Evolutionary conservation across 768 basidiomycete genomes (phyloP), one percentile per base, ranked within the genome.

Genomic region (Amanita jacksonii): DNA sequence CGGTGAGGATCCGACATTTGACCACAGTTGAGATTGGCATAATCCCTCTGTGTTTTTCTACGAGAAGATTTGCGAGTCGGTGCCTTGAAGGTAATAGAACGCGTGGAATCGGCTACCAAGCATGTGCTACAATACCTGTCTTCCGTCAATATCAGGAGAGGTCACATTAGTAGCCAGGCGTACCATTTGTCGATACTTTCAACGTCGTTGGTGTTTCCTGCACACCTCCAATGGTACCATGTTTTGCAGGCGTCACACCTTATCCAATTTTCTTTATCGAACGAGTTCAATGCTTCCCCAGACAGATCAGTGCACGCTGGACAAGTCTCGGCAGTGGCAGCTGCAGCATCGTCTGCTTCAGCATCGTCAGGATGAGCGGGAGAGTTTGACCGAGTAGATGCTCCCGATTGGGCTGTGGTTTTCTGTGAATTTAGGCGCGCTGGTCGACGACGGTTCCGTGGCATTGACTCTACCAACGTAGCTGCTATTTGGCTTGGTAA

Each of bases 151-250:
- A 32, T 42, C 18, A 42, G 19, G 19, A n/a, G 8, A 15, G 4
- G n/a, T 8, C 31, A 15, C 6, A 22, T 10, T 8, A 23, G 4
- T 19, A 33, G 4, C 19, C 8, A 15, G 23, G 31, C 77, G 52
- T 54, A 84, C 86, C 83, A 88, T 70, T 84, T 88, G 58, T 86
- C 84, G 46, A 90, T 74, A 10, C 69, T 68, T 27, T 79, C 76
- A 8, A 81, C 68, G 49, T 81, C 79, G 30, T 70, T 70, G 10
- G 74, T 75, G 34, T 78, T 73, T 19, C 83, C 81, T 10, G 74
- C 82, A 61, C 86, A 89, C 47, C 74, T 67, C 84, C 85, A 90
- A 56, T 89, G 85, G 57, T 78, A 89, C 86, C 85, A 89, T 23
- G 66, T 73, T 61, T 81, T 81, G 67, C 85, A 88, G 16, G 73